phyloP scores from a whole-genome alignment of 352 stramenopile genomes.

The Phytophthora cryptogea region DNA sequence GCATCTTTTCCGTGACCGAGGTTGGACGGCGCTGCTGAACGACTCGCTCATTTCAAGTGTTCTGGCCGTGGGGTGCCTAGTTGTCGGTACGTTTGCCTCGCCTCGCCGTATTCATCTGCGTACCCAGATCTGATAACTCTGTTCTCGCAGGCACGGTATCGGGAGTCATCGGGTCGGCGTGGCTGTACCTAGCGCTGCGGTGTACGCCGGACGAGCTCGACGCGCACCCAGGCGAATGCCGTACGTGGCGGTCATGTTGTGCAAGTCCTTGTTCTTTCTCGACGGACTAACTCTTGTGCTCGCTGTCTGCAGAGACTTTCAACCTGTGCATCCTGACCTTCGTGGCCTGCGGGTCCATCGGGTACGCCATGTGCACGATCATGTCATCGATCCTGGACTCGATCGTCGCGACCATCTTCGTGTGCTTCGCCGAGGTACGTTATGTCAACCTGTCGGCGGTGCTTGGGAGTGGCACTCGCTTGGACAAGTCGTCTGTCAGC shows the following conservation, averaged over 20 bases:
- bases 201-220: conserved; percentile 61
- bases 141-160: conserved; percentile 58
- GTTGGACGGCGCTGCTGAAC: conserved; percentile 80
- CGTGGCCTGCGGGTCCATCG: conserved; percentile 67
- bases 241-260: conserved; percentile 42
- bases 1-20: conserved; percentile 79
- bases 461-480: conserved; percentile 16
- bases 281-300: conserved; percentile 1
- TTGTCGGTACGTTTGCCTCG: conserved; percentile 61
- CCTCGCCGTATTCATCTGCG: conserved; percentile 1
- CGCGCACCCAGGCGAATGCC: conserved; percentile 50
- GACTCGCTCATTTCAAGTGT: conserved; percentile 83
- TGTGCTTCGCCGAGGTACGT: conserved; percentile 87
- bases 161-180: conserved; percentile 72
- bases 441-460: conserved; percentile 23
- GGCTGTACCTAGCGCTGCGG: conserved; percentile 70
- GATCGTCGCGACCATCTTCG: conserved; percentile 86
- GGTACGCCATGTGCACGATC: conserved; percentile 86
- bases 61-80: conserved; percentile 70
- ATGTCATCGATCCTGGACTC: conserved; percentile 85
- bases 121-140: conserved; percentile 1
- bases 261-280: neutral
- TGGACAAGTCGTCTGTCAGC: conserved; percentile 9
- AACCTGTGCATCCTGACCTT: conserved; percentile 84
- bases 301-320: conserved; percentile 67